A percentile compares a stretch with the other conserved stretches of the same genome.
These are phyloP conservation scores for Actinomucor elegans DNA, from an alignment of 371 early-diverging fungal genomes.

Conservation along the genomic window DNA sequence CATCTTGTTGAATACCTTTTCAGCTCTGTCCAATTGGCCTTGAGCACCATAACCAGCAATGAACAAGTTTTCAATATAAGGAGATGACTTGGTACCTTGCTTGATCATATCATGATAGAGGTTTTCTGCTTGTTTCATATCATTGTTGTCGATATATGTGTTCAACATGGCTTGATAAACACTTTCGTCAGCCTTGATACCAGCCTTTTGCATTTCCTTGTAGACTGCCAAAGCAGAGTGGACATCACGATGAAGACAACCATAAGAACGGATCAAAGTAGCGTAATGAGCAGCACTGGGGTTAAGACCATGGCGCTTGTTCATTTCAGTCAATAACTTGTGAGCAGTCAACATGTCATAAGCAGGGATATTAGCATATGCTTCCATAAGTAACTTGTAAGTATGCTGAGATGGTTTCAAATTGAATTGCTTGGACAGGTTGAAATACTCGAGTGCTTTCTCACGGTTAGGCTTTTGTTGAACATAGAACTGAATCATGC, in stretches of 20 bases:
- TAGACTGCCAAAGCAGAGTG: conserved; percentile 52
- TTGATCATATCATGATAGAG: conserved; percentile 45
- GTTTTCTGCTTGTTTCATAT: conserved; percentile 46
- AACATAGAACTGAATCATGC: conserved; percentile 66
- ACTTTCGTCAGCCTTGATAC: conserved; percentile 47
- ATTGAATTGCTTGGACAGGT: conserved; percentile 37
- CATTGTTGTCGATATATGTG: conserved; percentile 50
- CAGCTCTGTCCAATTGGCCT: conserved; percentile 68
- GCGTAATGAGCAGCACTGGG: conserved; percentile 58
- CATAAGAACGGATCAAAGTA: conserved; percentile 60
- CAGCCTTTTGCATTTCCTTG: conserved; percentile 45
- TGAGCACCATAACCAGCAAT: conserved; percentile 67
- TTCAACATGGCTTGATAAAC: conserved; percentile 62
- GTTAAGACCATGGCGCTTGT: conserved; percentile 35
- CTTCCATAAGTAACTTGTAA: conserved; percentile 58
- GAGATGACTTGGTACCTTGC: conserved; percentile 38
- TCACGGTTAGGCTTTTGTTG: conserved; percentile 56
- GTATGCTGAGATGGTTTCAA: conserved; percentile 58
- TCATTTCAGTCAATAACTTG: conserved; percentile 50
- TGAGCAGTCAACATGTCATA: conserved; percentile 62
- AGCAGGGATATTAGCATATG: conserved; percentile 59
- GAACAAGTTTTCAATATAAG: conserved; percentile 65
- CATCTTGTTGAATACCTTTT: conserved; percentile 56
- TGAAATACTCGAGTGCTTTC: conserved; percentile 55
- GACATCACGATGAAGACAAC: conserved; percentile 57